A percentile compares a stretch with the other conserved stretches of the same genome.
Evolutionary conservation across 2,329 filamentous ascomycete species (phyloP).

Genomic region (Monosporascus sp.): DNA sequence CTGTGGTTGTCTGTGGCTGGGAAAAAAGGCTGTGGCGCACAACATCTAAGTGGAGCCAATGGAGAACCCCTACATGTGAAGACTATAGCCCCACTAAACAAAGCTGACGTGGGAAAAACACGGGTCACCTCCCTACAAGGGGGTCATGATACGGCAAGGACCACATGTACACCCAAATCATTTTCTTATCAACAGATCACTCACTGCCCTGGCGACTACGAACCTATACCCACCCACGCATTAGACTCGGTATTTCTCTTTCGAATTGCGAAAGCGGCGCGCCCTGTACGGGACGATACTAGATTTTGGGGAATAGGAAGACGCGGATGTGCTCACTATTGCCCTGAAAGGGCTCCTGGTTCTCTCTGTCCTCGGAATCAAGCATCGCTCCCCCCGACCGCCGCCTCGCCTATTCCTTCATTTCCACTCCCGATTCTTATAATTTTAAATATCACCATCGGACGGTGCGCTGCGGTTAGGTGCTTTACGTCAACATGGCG

Average conservation of each 20-base stretch:
- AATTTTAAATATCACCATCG: constrained; percentile 9
- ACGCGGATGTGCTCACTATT: constrained; percentile 16
- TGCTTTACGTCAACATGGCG: constrained; percentile 58
- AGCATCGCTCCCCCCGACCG: constrained; percentile 1
- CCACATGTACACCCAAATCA: too few relatives aligned
- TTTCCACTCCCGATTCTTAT: too few relatives aligned
- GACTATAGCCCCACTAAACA: not conserved
- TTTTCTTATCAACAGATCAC: too few relatives aligned
- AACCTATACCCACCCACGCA: too few relatives aligned
- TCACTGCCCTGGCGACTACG: too few relatives aligned
- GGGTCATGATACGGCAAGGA: too few relatives aligned
- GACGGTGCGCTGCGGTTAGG: too few relatives aligned
- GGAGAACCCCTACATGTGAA: too few relatives aligned
- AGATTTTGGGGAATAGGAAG: not conserved
- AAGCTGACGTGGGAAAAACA: not conserved
- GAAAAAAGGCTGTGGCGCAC: not conserved
- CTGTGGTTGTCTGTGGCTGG: too few relatives aligned
- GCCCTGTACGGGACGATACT: not conserved
- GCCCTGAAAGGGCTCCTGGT: constrained; percentile 23
- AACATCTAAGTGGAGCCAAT: not conserved
- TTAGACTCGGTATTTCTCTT: not conserved
- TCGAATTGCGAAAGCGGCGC: too few relatives aligned
- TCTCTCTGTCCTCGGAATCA: constrained; percentile 6
- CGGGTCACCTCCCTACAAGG: not conserved
- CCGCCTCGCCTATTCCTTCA: not conserved